Base-by-base conservation (phyloP, 2,329 filamentous ascomycete genomes). In the Aspergillus novofumigatus region DNA sequence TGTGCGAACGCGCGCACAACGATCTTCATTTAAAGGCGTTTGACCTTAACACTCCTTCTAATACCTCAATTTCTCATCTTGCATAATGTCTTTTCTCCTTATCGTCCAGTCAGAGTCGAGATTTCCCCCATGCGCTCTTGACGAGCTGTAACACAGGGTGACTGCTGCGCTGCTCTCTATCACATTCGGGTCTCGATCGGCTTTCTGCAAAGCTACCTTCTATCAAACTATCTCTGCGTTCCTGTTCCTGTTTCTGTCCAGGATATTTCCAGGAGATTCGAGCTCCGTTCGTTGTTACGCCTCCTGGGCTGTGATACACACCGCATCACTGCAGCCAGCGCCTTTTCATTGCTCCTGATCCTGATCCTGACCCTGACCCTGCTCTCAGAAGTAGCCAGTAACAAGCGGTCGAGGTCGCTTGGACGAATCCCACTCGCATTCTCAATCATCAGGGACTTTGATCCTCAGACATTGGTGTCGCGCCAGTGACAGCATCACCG, bases 31-130 rank as follows among this genome's bases (percentile, higher is more conserved):
- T 53, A 47, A 23, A 10, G 9, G 14, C 23, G 23, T 23, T 38
- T 38, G 14, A 3, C 20, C 29, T 47, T 53, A 49, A 50, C 51
- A 45, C 42, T 51, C 45, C 51, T 28, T 17, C 44, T 45, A 48
- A 48, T 54, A 53, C 49, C 53, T 49, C 32, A 7, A 17, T 38
- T n/a, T 38, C 32, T 17, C 32, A 17, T 17, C 52, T 55, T 62
- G 48, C 54, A 58, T 56, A 44, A 54, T 59, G 48, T 49, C 53
- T 26, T 28, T 55, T 45, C 26, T 42, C 53, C n/a, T 38, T 44
- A 49, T 58, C 58, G 49, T 59, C 63, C 63, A 65, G 49, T 65
- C 56, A 66, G 51, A 64, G 57, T 45, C 56, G n/a, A 53, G 54
- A 45, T 35, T 62, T 51, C 50, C 51, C 54, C 60, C 64, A 66